Evolutionary conservation across 805 yeast species (phyloP), one percentile per base, ranked within the genome.

Genomic region (Candida dajiaensis): DNA sequence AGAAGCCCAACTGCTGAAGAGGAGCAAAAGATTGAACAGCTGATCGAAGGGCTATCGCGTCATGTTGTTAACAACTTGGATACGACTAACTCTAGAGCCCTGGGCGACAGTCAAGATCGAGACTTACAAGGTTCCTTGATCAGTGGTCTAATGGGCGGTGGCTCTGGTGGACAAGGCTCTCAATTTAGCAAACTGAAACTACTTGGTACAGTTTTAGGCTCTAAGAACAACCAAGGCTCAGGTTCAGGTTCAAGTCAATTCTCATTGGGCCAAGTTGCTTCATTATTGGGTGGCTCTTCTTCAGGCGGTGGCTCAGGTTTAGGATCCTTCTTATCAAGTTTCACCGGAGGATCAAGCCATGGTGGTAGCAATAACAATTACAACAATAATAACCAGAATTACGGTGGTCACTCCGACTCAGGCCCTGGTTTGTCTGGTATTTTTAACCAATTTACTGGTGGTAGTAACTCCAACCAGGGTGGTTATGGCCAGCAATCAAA

Each of bases 31-130:
- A 60, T 60, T 42, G 61, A 57, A 13, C 21, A 44, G 3, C 38
- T 58, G 47, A 56, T 60, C 29, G 54, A 52, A 19, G 36, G 38
- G 2, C 15, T 60, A 6, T 53, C 61, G 1, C 26, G 45, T 12
- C 59, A 58, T 38, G 61, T 59, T 28, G 58, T 54, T 7, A 39
- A 50, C 23, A 51, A 50, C 21, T 49, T 54, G 38, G 53, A 50
- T 31, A 43, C 57, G 2, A 49, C 57, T 1, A 48, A 46, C 20
- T 47, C 61, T 1, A 49, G 57, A 40, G 52, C 51, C 7, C 26
- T 52, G 3, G 59, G 58, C 40, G 56, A 46, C 37, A 41, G 41
- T 15, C 56, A 50, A 22, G 45, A 47, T 13, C 46, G 62, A 45
- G 57, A 52, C 28, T 26, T 59, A 8, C 45, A 55, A 3, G 40